A percentile compares a stretch with the other conserved stretches of the same genome.
Conservation (phyloP, 163 green algal species). For the Prototheca cutis region DNA sequence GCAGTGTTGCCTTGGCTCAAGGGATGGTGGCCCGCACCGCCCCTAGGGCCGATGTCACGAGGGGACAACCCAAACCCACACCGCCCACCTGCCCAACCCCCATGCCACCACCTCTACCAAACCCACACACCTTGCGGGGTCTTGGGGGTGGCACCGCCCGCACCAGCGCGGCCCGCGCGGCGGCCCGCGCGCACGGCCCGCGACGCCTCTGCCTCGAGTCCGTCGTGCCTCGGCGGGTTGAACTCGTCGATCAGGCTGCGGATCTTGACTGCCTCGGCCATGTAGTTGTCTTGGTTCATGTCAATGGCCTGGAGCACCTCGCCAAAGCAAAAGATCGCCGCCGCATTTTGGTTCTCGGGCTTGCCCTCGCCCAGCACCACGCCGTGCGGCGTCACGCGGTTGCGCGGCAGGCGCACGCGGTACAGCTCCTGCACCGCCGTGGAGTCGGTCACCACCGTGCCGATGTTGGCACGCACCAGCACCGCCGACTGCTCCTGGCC, state of each 20-base stretch:
- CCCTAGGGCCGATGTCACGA: no score
- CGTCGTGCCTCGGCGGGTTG: conserved; percentile 19
- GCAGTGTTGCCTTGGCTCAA: no score
- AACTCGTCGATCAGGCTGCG: conserved; percentile 57
- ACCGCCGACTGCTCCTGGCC: conserved; percentile 30
- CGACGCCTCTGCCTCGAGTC: not conserved
- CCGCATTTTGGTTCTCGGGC: conserved; percentile 90
- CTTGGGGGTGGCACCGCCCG: not conserved
- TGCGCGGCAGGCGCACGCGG: conserved; percentile 59
- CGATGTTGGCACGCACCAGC: conserved; percentile 27
- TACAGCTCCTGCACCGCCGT: conserved; percentile 27
- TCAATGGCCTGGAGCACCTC: conserved; percentile 79
- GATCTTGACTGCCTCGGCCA: conserved; percentile 78
- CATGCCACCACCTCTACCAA: not conserved
- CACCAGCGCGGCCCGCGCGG: not conserved
- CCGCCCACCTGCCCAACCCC: no score
- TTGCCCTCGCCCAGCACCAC: conserved; percentile 82
- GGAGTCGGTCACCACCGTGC: conserved; percentile 14
- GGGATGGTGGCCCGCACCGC: no score
- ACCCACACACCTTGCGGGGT: not conserved
- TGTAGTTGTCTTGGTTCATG: conserved; percentile 83
- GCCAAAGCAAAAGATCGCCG: conserved; percentile 72
- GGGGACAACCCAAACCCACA: no score
- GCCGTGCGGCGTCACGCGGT: conserved; percentile 39
- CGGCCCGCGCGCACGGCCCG: not conserved